Evolutionary conservation across 2,329 filamentous ascomycete genomes (phyloP).

Genomic region (Neofusicoccum ribis): DNA sequence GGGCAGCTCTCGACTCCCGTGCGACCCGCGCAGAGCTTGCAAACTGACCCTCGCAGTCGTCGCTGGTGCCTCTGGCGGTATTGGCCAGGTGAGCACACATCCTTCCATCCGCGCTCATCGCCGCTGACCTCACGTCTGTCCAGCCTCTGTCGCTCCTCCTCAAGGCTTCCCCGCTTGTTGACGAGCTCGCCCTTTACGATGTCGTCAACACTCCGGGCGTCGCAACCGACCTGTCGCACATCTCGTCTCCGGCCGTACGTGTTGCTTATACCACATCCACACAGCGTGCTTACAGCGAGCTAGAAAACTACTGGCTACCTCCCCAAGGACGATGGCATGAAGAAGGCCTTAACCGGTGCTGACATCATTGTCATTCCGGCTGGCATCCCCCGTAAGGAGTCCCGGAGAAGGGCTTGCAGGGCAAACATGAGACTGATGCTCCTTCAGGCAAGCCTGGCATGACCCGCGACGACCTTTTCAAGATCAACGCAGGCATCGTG

Average conservation of each 20-base stretch:
- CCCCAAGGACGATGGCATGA: slow-evolving; percentile 78
- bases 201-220: slow-evolving; percentile 98
- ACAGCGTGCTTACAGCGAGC: slow-evolving; percentile 8
- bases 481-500: slow-evolving; percentile 98
- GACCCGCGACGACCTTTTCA: slow-evolving; percentile 99
- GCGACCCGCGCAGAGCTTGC: slow-evolving; percentile 6
- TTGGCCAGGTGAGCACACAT: slow-evolving; percentile 75
- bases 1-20: slow-evolving; percentile 13
- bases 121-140: slow-evolving; percentile 12
- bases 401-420: neutral
- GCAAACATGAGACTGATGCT: neutral
- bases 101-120: neutral
- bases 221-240: slow-evolving; percentile 93
- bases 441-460: slow-evolving; percentile 91
- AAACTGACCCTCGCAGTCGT: slow-evolving; percentile 55
- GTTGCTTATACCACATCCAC: neutral
- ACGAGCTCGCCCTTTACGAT: slow-evolving; percentile 97
- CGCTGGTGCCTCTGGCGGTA: slow-evolving; percentile 95
- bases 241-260: slow-evolving; percentile 81
- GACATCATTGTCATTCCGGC: slow-evolving; percentile 97
- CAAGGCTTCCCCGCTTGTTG: slow-evolving; percentile 83
- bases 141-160: slow-evolving; percentile 95
- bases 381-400: slow-evolving; percentile 83
- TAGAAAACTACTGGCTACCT: slow-evolving; percentile 88
- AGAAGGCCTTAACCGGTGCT: slow-evolving; percentile 85